These are phyloP conservation scores for Umbelopsis vinacea DNA, from an alignment of 192 early-diverging fungal species.

Conservation along the genomic window DNA sequence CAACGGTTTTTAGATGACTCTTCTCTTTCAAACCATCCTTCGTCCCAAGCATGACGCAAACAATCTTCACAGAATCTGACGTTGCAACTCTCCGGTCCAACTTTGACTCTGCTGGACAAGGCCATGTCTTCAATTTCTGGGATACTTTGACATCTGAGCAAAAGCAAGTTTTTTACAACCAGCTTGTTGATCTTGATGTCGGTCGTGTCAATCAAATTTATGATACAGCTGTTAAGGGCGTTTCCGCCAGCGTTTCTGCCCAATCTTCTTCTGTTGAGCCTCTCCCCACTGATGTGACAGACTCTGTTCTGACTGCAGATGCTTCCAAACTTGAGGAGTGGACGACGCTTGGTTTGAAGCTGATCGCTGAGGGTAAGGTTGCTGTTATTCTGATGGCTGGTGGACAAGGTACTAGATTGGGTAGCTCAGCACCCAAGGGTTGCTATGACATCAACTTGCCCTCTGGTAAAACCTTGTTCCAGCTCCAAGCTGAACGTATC, in stretches of 20 bases:
- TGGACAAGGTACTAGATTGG: constrained; percentile 86
- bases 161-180: constrained; percentile 61
- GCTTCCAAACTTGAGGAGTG: constrained; percentile 64
- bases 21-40: constrained; percentile 5
- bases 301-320: constrained; percentile 61
- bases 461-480: constrained; percentile 88
- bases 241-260: constrained; percentile 44
- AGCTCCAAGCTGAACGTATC: constrained; percentile 95
- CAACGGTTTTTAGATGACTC: background rate
- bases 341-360: constrained; percentile 72
- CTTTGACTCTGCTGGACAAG: constrained; percentile 79
- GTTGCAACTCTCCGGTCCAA: constrained; percentile 56
- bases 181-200: constrained; percentile 78
- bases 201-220: constrained; percentile 84
- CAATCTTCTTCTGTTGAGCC: constrained; percentile 63
- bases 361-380: constrained; percentile 88
- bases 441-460: constrained; percentile 95
- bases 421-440: constrained; percentile 85
- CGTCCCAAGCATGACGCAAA: constrained; percentile 17
- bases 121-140: constrained; percentile 86
- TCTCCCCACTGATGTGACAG: constrained; percentile 72
- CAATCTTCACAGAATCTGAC: constrained; percentile 38
- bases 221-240: constrained; percentile 66
- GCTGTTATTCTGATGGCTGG: constrained; percentile 94
- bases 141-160: constrained; percentile 65